phyloP scores from a whole-genome alignment of 2,329 filamentous ascomycete species.

The Cordyceps sp. region DNA sequence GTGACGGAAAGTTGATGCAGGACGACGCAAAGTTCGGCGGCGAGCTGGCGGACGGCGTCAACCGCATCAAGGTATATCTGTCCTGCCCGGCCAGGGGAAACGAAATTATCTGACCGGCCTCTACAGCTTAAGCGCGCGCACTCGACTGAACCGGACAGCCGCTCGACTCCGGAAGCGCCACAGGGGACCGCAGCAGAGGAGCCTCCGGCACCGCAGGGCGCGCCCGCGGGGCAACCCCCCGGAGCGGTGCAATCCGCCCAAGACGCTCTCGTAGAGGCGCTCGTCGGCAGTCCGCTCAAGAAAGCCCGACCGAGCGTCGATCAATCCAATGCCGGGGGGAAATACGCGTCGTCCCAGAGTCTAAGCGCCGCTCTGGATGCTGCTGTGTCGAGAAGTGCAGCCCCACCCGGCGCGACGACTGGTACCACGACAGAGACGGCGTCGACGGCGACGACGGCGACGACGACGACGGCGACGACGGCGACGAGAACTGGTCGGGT shows the following conservation, averaged over 20 bases:
- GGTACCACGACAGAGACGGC: not conserved
- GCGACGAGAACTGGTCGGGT: not conserved
- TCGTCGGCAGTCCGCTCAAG: conserved; percentile 57
- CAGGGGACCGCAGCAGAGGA: conserved; percentile 26
- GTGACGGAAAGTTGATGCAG: conserved; percentile 41
- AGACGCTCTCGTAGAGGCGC: conserved; percentile 18
- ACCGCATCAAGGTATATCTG: conserved; percentile 57
- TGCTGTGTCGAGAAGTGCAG: conserved; percentile 9
- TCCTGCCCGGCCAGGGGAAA: too few species aligned
- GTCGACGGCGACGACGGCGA: not conserved
- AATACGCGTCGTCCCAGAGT: conserved; percentile 13
- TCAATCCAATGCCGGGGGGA: conserved; percentile 9
- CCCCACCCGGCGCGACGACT: conserved; percentile 1
- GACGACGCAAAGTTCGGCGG: conserved; percentile 59
- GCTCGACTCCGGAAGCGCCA: conserved; percentile 15
- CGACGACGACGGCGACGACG: not conserved
- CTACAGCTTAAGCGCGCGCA: conserved; percentile 58
- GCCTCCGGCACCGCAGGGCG: conserved; percentile 15
- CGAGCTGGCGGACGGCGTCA: conserved; percentile 64
- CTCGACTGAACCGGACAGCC: conserved; percentile 50
- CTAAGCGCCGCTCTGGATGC: conserved; percentile 18
- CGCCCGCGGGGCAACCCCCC: conserved; percentile 2
- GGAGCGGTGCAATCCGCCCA: conserved; percentile 14
- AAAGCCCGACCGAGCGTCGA: conserved; percentile 49
- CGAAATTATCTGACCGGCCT: not conserved